Evolutionary conservation across 129 eudicot species (phyloP).

Genomic region (Artemisia annua): DNA sequence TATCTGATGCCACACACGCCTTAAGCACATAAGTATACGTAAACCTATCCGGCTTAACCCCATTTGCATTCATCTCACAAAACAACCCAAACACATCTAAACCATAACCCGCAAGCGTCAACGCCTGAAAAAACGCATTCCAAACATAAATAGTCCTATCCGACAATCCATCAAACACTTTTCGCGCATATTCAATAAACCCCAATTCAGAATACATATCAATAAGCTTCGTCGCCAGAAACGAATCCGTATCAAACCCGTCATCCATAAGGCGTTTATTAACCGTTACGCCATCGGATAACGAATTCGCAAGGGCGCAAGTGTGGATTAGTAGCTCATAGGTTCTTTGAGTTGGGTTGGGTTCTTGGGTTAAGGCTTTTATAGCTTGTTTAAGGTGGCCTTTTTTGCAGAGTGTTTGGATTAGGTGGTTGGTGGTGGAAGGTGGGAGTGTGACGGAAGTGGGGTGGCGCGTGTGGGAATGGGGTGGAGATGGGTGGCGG

Average conservation of each 20-base stretch:
- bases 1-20: slow-evolving; percentile 84
- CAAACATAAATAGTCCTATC: slow-evolving; percentile 67
- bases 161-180: slow-evolving; percentile 76
- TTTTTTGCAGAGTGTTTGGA: slow-evolving; percentile 70
- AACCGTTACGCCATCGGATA: slow-evolving; percentile 55
- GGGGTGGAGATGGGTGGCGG: slow-evolving; percentile 27
- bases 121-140: slow-evolving; percentile 75
- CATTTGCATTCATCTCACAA: slow-evolving; percentile 48
- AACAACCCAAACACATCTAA: slow-evolving; percentile 62
- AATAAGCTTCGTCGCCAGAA: slow-evolving; percentile 87
- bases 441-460: slow-evolving; percentile 45
- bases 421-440: slow-evolving; percentile 53
- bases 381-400: slow-evolving; percentile 78
- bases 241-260: slow-evolving; percentile 75
- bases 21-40: slow-evolving; percentile 83
- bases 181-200: slow-evolving; percentile 59
- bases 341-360: slow-evolving; percentile 72
- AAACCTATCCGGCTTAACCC: slow-evolving; percentile 72
- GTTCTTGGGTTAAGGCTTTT: slow-evolving; percentile 52
- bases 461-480: slow-evolving; percentile 35
- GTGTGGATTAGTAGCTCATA: slow-evolving; percentile 77
- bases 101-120: slow-evolving; percentile 65
- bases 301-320: slow-evolving; percentile 49
- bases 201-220: slow-evolving; percentile 58
- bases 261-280: slow-evolving; percentile 49